Base-by-base conservation (phyloP, 2,329 filamentous ascomycete genomes). In the Colletotrichum cuscutae region DNA sequence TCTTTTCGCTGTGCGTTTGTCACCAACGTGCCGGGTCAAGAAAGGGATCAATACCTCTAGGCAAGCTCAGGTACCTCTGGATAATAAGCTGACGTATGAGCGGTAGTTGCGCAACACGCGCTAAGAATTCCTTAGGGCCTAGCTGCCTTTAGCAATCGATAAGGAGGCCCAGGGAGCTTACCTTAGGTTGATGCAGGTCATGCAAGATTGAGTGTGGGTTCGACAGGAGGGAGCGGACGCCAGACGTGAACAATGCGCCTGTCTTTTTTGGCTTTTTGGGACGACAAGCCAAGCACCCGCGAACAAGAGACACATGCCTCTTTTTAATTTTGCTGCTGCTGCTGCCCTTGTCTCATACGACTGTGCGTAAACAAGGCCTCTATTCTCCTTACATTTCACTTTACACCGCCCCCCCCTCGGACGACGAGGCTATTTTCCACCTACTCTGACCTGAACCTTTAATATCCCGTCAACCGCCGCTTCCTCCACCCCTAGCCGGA, bases 131-230 rank as follows among this genome's bases (percentile, higher is more conserved):
- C 28, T 26, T 26, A n/a, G 19, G 11, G 22, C 32, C 54, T 57
- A 64, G 65, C n/a, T 56, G 54, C 59, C 65, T 60, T 5, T 42
- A 59, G 12, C 35, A 73, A 59, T 68, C 68, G 71, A 73, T 72
- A 72, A 67, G 68, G 49, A 54, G 54, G 57, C 32, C 32, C 32
- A 35, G 32, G 32, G 32, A 35, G 32, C 32, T 35, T 32, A 32
- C 32, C 32, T 32, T 35, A 68, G 68, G 52, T 67, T 19, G 53
- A 72, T 70, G 67, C 56, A 73, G 54, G 59, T 56, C 61, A 65
- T 71, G 67, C 71, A 73, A 70, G 67, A 65, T 71, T 65, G 53
- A 60, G 28, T 42, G 67, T 65, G 71, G 66, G 61, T 71, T 65
- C 56, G 57, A 61, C 37, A 46, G 35, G 22, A 13, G 24, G 37